phyloP scores from a whole-genome alignment of 352 stramenopile genomes.

The Phytophthora multivora region DNA sequence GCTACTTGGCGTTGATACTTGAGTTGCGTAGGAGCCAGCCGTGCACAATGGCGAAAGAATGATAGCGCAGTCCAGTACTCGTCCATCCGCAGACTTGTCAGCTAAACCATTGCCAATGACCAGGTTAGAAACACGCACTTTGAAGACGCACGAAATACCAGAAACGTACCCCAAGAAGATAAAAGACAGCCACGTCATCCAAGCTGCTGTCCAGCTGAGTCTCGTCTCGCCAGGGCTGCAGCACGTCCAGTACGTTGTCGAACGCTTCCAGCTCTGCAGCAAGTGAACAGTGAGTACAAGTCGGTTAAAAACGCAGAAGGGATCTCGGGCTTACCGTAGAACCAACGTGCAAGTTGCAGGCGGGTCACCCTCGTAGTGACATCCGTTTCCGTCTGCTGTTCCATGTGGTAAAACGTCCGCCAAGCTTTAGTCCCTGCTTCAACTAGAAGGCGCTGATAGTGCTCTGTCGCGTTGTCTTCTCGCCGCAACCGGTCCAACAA shows the following conservation, averaged over 20 bases:
- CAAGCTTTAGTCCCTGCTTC: conserved; percentile 45
- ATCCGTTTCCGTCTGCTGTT: conserved; percentile 38
- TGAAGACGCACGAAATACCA: background rate
- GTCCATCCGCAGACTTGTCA: conserved; percentile 32
- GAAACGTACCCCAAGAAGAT: conserved; percentile 52
- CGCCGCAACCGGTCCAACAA: conserved; percentile 44
- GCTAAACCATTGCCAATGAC: conserved; percentile 28
- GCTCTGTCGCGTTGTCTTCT: background rate
- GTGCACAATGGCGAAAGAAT: conserved; percentile 52
- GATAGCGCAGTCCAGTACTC: conserved; percentile 54
- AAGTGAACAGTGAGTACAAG: background rate
- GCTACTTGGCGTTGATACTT: conserved; percentile 61
- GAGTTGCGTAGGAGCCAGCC: conserved; percentile 41
- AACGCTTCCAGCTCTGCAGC: conserved; percentile 42
- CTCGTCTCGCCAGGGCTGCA: conserved; percentile 27
- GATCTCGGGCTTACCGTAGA: conserved; percentile 53
- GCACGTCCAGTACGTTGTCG: conserved; percentile 28
- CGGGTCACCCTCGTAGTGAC: conserved; percentile 12
- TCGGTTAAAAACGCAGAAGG: background rate
- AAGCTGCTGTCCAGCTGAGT: conserved; percentile 2
- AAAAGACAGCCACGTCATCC: conserved; percentile 29
- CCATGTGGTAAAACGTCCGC: conserved; percentile 61
- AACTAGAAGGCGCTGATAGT: conserved; percentile 31
- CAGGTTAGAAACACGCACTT: background rate
- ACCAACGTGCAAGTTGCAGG: conserved; percentile 72